These are phyloP conservation scores for Cryptococcus amylolentus DNA, from an alignment of 1,284 basidiomycete species.

Conservation along the genomic window DNA sequence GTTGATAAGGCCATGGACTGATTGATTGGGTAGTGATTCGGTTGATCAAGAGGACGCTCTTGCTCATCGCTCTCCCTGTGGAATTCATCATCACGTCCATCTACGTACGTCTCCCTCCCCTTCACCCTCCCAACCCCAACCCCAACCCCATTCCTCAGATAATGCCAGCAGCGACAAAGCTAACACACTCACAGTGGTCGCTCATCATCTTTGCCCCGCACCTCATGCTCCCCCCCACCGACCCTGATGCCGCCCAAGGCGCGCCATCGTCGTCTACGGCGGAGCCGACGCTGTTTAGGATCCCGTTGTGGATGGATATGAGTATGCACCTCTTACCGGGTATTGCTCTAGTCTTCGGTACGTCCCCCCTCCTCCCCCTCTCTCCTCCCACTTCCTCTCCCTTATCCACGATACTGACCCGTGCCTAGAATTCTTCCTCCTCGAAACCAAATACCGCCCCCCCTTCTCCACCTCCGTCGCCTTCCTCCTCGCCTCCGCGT, in stretches of 20 bases:
- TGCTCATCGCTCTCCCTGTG: conserved; percentile 63
- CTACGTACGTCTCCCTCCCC: conserved; percentile 52
- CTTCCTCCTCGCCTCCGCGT: conserved; percentile 51
- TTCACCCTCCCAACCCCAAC: neutral
- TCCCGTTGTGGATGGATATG: conserved; percentile 62
- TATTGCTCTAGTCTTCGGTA: conserved; percentile 56
- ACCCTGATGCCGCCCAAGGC: conserved; percentile 33
- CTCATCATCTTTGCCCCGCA: conserved; percentile 33
- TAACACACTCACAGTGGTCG: conserved; percentile 32
- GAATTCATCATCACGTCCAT: conserved; percentile 65
- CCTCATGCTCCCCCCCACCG: conserved; percentile 38
- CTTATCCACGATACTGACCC: neutral
- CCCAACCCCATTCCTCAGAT: neutral
- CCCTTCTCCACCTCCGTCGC: conserved; percentile 54
- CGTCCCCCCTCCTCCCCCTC: conserved; percentile 9
- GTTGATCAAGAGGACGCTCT: conserved; percentile 56
- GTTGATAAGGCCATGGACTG: neutral
- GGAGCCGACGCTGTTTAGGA: conserved; percentile 50
- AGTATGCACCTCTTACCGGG: conserved; percentile 64
- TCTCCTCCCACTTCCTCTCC: neutral
- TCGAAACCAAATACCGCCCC: conserved; percentile 61
- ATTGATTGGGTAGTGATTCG: conserved; percentile 3
- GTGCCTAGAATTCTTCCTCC: conserved; percentile 61
- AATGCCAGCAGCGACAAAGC: neutral
- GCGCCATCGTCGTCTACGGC: conserved; percentile 50